These are phyloP conservation scores for Eucalyptus melliodora DNA, from an alignment of 345 rosid species.

Conservation along the genomic window DNA sequence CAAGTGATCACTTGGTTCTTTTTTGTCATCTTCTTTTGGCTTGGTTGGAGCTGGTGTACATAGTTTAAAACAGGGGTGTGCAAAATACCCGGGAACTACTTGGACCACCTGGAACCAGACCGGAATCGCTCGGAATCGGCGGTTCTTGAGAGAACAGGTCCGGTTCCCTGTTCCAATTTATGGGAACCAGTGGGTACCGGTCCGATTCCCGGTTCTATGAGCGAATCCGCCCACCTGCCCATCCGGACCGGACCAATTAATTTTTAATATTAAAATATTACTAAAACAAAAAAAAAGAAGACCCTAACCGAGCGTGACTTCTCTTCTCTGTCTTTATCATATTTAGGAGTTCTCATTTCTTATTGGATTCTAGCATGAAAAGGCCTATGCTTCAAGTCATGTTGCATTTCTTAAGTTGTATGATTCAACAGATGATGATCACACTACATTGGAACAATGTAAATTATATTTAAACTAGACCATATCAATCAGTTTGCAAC, in stretches of 20 bases:
- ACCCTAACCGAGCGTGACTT: no score
- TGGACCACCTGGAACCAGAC: rapidly evolving
- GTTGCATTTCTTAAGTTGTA: neutral
- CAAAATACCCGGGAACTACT: no score
- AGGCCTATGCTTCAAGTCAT: neutral
- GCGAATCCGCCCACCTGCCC: rapidly evolving
- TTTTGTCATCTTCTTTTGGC: neutral
- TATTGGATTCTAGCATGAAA: neutral
- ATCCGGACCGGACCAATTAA: no score
- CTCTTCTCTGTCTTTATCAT: neutral
- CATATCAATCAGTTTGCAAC: neutral
- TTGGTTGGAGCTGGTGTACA: neutral
- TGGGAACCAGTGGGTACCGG: no score
- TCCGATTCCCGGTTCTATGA: no score
- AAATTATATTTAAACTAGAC: neutral
- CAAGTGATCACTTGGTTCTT: neutral
- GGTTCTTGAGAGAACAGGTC: no score
- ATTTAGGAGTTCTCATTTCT: neutral
- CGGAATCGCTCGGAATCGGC: no score
- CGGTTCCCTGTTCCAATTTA: no score
- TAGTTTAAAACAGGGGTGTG: neutral
- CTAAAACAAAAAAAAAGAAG: no score
- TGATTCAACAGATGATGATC: neutral
- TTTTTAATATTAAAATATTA: no score
- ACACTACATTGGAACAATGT: neutral